Evolutionary conservation across 108 stramenopile genomes (phyloP).

Genomic region (Tribonema minus): DNA sequence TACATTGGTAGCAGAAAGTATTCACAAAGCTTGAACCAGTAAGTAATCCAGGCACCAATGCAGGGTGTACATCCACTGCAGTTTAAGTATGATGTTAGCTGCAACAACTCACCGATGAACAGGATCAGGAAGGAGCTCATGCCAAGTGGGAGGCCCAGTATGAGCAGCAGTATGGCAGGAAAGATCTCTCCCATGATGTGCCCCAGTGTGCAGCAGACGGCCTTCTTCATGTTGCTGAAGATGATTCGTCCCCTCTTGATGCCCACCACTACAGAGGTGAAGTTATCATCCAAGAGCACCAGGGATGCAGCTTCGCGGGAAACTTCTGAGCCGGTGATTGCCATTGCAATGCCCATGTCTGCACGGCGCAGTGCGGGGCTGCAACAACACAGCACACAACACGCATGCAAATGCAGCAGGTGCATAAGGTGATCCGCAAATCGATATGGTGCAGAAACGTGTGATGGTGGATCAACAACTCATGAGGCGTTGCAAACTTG

Average conservation of each 20-base stretch:
- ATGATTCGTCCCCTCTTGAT: constrained; percentile 68
- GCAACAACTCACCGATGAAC: constrained; percentile 24
- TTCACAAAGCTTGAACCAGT: too few relatives aligned
- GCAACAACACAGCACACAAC: too few relatives aligned
- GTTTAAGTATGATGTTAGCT: too few relatives aligned
- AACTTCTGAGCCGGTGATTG: constrained; percentile 93
- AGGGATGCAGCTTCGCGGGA: constrained; percentile 88
- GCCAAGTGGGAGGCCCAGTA: constrained; percentile 28
- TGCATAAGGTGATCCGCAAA: too few relatives aligned
- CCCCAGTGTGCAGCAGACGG: constrained; percentile 34
- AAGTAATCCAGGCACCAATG: too few relatives aligned
- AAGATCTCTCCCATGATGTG: constrained; percentile 61
- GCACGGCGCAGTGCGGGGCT: constrained; percentile 92
- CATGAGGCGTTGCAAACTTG: too few relatives aligned
- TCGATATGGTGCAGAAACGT: too few relatives aligned
- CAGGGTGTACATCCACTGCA: too few relatives aligned
- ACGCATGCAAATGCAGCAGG: too few relatives aligned
- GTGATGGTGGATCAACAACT: too few relatives aligned
- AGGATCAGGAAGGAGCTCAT: constrained; percentile 48
- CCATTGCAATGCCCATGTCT: constrained; percentile 96
- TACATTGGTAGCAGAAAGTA: too few relatives aligned
- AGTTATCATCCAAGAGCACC: constrained; percentile 96
- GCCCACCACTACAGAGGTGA: constrained; percentile 81
- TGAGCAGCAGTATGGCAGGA: too few relatives aligned
- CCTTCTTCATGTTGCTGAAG: constrained; percentile 73